Base-by-base conservation (phyloP, 768 basidiomycete genomes). In the Russula sp. region DNA sequence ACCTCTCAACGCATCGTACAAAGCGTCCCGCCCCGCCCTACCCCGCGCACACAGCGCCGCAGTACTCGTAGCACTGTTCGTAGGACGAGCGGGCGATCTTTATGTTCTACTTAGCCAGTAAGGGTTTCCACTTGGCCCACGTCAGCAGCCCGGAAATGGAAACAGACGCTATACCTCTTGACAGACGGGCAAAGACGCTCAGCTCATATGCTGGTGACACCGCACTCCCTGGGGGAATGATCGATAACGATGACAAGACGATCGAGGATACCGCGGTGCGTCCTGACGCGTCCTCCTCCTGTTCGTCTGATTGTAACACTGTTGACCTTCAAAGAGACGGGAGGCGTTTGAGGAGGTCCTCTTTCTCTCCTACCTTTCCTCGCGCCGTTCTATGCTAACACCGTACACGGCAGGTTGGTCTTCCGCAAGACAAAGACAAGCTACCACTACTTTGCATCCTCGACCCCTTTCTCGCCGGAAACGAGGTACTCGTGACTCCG, bases 311-410 rank as follows among this genome's bases (percentile, higher is more conserved):
- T 50, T 13, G 7, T 40, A 40, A 65, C 46, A 18, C 46, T 16
- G 38, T 32, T 32, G 51, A 7, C 9, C 22, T 11, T 55, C 16
- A 48, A 93, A 94, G 92, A 77, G 94, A 59, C 81, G 93, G 49
- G 93, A 95, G 76, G 92, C 93, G 0, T 94, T 84, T 63, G 94
- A 96, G 75, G 94, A 96, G 83, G 94, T 92, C 61, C 8, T 73
- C 8, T 22, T 24, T 28, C 63, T 22, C 44, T 44, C 30, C 13
- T 14, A 14, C 20, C 22, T 40, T 34, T n/a, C 22, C 22, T 28
- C 18, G 16, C 18, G 9, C 24, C 18, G 22, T 38, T 18, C 22
- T 46, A n/a, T 32, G 58, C 51, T 58, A 38, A 49, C 34, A 40
- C 40, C 67, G 13, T 34, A 34, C 32, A 34, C 5, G 32, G 32